Evolutionary conservation across 2,329 filamentous ascomycete genomes (phyloP), one percentile per base, ranked within the genome.

Genomic region (Sporothrix globosa): DNA sequence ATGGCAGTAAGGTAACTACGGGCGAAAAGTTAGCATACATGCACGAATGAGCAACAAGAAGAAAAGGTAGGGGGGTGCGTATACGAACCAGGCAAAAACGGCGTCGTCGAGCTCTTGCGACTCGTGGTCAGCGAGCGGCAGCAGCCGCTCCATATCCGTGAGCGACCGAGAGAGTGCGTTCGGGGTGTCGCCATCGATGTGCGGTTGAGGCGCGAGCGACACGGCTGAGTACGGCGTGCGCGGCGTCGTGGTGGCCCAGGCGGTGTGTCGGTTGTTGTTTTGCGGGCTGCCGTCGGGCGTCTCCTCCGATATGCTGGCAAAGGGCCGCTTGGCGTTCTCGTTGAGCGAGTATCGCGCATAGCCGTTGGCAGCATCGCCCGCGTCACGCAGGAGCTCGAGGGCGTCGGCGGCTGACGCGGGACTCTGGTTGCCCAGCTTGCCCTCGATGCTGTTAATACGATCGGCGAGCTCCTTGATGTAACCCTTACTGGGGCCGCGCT

Each of bases 381-480:
- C 80, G 6, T 79, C 77, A 60, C 80, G 60, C 19, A 71, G 50
- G 24, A 71, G 69, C 14, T 70, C 70, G 7, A 73, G 68, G 0
- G 71, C 68, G 4, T 70, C 72, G 0, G 78, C 75, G 7, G 84
- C 81, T 9, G 86, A 81, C 39, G 67, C 39, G 14, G 44, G 54
- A 61, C 52, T 65, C 71, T 87, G 85, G 10, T 82, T 83, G 53
- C 85, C 86, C 70, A 96, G 88, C 77, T 92, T 91, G 74, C 90
- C 91, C 78, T 97, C 93, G 60, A 97, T 90, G 56, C 87, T 90
- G 75, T 94, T 89, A 71, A 97, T 88, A 34, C 93, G 86, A 77
- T 97, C 93, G 30, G 93, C 92, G 27, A 97, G 86, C 79, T 97
- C 93, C 78, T 96, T 97, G 78, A 97, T 97, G 76, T 97, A 97